Conservation (phyloP, 192 early-diverging fungal species). For the Geranomyces variabilis region DNA sequence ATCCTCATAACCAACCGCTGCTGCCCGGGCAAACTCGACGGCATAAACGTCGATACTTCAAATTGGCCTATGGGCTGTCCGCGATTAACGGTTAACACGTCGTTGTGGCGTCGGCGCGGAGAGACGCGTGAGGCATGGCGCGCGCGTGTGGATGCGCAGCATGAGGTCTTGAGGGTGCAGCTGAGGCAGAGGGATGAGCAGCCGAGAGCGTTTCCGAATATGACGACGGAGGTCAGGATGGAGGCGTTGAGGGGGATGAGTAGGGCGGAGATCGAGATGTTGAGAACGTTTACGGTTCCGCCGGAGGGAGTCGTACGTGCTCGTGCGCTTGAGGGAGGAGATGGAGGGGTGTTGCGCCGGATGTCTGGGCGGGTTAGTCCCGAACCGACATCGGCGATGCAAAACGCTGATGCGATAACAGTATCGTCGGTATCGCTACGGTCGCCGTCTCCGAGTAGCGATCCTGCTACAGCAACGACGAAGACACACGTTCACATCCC, state of each 20-base stretch:
- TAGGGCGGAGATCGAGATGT: background rate
- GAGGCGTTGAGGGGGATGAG: background rate
- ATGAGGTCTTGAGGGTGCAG: background rate
- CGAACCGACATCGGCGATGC: too few species aligned
- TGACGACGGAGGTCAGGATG: constrained; percentile 2
- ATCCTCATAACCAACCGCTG: constrained; percentile 18
- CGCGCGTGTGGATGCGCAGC: background rate
- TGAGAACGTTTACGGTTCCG: background rate
- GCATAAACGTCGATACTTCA: constrained; percentile 13
- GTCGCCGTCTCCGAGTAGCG: too few species aligned
- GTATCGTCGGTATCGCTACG: too few species aligned
- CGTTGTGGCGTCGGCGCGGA: constrained; percentile 11
- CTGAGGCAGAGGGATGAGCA: background rate
- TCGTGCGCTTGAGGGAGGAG: too few species aligned
- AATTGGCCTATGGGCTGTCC: constrained; percentile 26
- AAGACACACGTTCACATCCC: too few species aligned
- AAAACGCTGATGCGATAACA: too few species aligned
- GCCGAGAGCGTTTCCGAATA: background rate
- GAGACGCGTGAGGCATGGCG: constrained; percentile 4
- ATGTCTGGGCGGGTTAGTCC: too few species aligned
- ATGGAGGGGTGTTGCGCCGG: too few species aligned
- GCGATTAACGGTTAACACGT: background rate
- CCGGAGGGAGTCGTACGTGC: too few species aligned
- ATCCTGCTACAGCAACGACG: too few species aligned
- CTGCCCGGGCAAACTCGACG: background rate